These are phyloP conservation scores for Anacardium occidentale DNA, from an alignment of 345 rosid genomes.

Conservation along the genomic window DNA sequence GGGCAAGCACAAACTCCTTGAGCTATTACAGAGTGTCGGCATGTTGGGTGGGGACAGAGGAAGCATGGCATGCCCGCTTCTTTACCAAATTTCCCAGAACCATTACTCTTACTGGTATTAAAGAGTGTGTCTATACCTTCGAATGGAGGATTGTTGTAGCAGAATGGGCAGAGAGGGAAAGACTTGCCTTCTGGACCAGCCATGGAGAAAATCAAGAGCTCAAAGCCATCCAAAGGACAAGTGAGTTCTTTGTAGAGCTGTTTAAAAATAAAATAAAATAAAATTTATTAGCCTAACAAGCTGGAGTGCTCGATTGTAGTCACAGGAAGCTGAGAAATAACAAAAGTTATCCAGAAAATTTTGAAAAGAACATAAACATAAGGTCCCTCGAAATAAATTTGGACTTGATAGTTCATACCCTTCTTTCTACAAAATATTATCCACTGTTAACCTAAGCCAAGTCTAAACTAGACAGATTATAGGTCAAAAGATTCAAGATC, in stretches of 20 bases:
- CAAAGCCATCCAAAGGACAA: slow-evolving; percentile 91
- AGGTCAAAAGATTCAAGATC: background rate
- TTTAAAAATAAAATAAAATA: slow-evolving; percentile 11
- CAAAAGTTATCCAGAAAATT: background rate
- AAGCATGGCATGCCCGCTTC: slow-evolving; percentile 97
- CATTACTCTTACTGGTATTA: slow-evolving; percentile 42
- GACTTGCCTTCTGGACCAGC: slow-evolving; percentile 95
- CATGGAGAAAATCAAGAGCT: slow-evolving; percentile 84
- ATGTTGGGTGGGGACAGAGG: slow-evolving; percentile 87
- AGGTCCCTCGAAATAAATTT: background rate
- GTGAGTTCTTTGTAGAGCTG: slow-evolving; percentile 95
- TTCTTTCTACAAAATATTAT: background rate
- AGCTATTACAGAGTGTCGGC: slow-evolving; percentile 72
- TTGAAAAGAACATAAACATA: background rate
- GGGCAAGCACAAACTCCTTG: slow-evolving; percentile 99
- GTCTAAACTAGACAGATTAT: background rate
- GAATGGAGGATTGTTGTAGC: slow-evolving; percentile 91
- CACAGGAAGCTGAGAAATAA: background rate
- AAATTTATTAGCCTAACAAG: background rate
- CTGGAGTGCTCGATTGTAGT: background rate
- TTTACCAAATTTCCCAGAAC: slow-evolving; percentile 52
- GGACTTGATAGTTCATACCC: background rate
- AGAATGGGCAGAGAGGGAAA: slow-evolving; percentile 87
- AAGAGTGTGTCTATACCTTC: slow-evolving; percentile 73
- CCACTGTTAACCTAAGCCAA: background rate